These are phyloP conservation scores for Hymenotorrendiella dingleyae DNA, from an alignment of 2,329 filamentous ascomycete species.

Conservation along the genomic window DNA sequence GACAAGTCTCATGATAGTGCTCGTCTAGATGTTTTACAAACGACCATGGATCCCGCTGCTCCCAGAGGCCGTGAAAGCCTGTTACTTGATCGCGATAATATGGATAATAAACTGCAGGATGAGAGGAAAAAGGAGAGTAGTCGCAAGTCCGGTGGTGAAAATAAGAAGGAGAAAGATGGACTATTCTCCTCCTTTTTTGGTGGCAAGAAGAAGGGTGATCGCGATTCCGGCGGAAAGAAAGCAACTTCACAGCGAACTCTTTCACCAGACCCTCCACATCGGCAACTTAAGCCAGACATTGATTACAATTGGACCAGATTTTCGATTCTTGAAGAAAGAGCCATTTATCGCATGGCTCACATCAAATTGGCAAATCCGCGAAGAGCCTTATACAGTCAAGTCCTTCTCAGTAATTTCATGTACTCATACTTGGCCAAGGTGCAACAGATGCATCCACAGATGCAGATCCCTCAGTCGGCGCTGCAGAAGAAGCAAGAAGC, in stretches of 20 bases:
- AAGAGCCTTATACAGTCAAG: constrained; percentile 85
- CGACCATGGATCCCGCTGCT: constrained; percentile 66
- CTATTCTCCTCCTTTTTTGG: constrained; percentile 94
- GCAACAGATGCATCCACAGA: constrained; percentile 95
- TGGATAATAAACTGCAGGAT: constrained; percentile 67
- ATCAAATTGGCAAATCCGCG: constrained; percentile 98
- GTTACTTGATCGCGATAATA: constrained; percentile 70
- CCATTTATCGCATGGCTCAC: constrained; percentile 97
- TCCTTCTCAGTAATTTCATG: constrained; percentile 98
- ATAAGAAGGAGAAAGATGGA: constrained; percentile 88
- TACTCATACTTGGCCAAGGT: constrained; percentile 98
- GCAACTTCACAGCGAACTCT: constrained; percentile 62
- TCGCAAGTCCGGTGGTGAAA: constrained; percentile 63
- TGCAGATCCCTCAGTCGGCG: constrained; percentile 77
- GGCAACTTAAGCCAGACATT: constrained; percentile 73
- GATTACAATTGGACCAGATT: constrained; percentile 97
- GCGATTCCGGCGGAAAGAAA: constrained; percentile 70
- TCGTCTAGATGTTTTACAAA: constrained; percentile 79
- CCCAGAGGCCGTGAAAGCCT: constrained; percentile 73
- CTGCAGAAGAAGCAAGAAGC: constrained; percentile 65
- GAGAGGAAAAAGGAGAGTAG: constrained; percentile 76
- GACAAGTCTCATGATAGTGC: constrained; percentile 69
- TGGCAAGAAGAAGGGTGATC: constrained; percentile 78
- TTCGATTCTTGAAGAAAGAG: constrained; percentile 88
- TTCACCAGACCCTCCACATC: constrained; percentile 74